Evolutionary conservation across 2,329 filamentous ascomycete species (phyloP).

Genomic region (Coleophoma eucalyptorum): DNA sequence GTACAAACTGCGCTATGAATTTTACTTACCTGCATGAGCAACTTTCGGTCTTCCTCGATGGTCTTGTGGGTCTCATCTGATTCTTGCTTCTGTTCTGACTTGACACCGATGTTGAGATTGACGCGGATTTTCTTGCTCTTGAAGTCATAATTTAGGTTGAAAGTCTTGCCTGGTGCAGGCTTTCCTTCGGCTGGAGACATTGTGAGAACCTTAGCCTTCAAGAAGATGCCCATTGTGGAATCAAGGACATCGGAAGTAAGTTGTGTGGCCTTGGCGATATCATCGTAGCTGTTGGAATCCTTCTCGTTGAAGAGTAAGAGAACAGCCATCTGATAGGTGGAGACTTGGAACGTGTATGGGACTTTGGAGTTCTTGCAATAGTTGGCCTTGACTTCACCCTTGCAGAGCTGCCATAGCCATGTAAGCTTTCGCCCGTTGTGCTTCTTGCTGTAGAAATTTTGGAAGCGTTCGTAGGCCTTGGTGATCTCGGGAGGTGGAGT

Average conservation of each 20-base stretch:
- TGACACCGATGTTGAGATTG: slow-evolving; percentile 91
- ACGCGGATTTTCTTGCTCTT: slow-evolving; percentile 98
- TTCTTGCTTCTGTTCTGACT: slow-evolving; percentile 94
- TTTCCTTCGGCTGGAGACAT: slow-evolving; percentile 71
- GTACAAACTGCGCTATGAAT: neutral
- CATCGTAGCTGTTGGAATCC: slow-evolving; percentile 80
- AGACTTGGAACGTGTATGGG: slow-evolving; percentile 95
- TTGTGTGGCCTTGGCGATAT: slow-evolving; percentile 78
- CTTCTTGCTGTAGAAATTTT: slow-evolving; percentile 91
- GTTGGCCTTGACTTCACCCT: slow-evolving; percentile 91
- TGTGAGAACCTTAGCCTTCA: slow-evolving; percentile 88
- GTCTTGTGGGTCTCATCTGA: slow-evolving; percentile 98
- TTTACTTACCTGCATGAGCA: slow-evolving; percentile 84
- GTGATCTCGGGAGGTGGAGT: slow-evolving; percentile 81
- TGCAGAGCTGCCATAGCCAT: slow-evolving; percentile 98
- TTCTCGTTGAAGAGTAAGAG: slow-evolving; percentile 91
- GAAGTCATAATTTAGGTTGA: slow-evolving; percentile 88
- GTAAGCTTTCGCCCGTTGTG: slow-evolving; percentile 95
- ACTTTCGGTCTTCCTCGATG: slow-evolving; percentile 95
- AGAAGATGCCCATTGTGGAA: slow-evolving; percentile 77
- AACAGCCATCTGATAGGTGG: slow-evolving; percentile 96
- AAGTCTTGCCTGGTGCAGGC: slow-evolving; percentile 72
- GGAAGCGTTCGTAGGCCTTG: slow-evolving; percentile 85
- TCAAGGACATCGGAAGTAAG: slow-evolving; percentile 81
- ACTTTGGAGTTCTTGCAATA: slow-evolving; percentile 89